Evolutionary conservation across 495 filamentous ascomycete genomes (phyloP), one percentile per base, ranked within the genome.

Genomic region (Aspergillus sclerotioniger): DNA sequence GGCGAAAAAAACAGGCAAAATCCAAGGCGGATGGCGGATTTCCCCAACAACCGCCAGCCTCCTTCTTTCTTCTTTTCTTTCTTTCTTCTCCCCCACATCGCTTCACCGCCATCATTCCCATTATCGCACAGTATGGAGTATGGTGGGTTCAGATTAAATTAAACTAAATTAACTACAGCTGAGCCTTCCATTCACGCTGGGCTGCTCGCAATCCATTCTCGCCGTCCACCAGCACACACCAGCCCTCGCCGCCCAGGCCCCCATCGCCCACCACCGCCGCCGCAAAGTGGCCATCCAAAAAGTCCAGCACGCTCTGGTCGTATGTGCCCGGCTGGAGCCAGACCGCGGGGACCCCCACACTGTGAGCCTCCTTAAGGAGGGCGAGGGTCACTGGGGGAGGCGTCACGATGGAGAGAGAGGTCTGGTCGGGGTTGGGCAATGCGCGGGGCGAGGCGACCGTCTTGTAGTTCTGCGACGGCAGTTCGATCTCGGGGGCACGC

Each of bases 291-390:
- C 67, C 73, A 56, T 67, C 72, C 19, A 90, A 90, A 71, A 80
- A 94, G 8, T 77, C 75, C 59, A 96, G 64, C 44, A 88, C 88
- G 41, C 84, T 79, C 25, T 87, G 80, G 68, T 96, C 84, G 63
- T 89, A 97, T 8, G 84, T 91, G 1, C 93, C 93, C 0, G 94
- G 94, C 72, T 98, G 94, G 56, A 98, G 71, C 89, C 92, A 98
- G 13, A 97, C 90, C 13, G 88, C 84, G 3, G 81, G 81, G 8
- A 97, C 80, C 0, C 92, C 92, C 6, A 89, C 80, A 21, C 84
- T 81, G 68, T 89, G 88, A 1, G 93, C 94, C 71, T 96, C 87
- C 63, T 86, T 74, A 20, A 98, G 79, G 10, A 94, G 71, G 56
- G 80, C 68, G 33, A 80, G 74, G 2, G 90, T 91, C n/a, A 87